Evolutionary conservation across 345 rosid species (phyloP).

Genomic region (Lenwebbia sp.): DNA sequence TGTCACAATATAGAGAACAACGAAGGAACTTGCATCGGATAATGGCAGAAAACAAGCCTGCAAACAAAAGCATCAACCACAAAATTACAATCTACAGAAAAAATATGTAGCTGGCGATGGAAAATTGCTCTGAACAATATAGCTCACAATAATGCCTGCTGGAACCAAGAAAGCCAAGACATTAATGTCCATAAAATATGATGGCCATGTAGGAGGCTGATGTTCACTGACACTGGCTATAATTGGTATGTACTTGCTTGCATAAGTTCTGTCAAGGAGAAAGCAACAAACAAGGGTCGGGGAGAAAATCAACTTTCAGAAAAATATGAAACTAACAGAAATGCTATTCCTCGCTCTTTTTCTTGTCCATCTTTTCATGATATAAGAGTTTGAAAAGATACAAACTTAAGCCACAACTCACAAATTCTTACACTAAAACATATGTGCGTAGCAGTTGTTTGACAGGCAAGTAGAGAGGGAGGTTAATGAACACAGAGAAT

Average conservation of each 20-base stretch:
- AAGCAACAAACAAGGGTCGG: neutral
- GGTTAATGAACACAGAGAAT: neutral
- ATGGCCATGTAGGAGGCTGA: slow-evolving; percentile 99
- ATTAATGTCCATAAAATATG: slow-evolving; percentile 99
- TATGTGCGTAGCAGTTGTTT: neutral
- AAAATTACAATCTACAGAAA: neutral
- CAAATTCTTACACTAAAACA: neutral
- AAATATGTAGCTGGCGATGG: neutral
- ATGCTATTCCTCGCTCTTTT: neutral
- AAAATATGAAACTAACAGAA: neutral
- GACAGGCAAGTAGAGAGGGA: neutral
- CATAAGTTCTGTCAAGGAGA: slow-evolving; percentile 59
- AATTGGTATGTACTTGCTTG: slow-evolving; percentile 98
- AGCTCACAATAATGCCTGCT: slow-evolving; percentile 92
- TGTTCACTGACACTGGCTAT: slow-evolving; percentile 99
- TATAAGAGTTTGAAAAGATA: neutral
- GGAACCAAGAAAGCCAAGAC: slow-evolving; percentile 99
- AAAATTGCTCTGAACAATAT: neutral
- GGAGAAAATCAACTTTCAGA: neutral
- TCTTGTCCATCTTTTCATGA: neutral
- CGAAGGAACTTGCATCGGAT: slow-evolving; percentile 96
- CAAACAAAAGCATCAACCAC: neutral
- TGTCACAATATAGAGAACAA: slow-evolving; percentile 81
- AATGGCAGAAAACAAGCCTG: slow-evolving; percentile 98
- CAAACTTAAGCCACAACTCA: neutral